These are phyloP conservation scores for Aureobasidium leucospermi DNA, from an alignment of 2,329 filamentous ascomycete genomes.

Conservation along the genomic window DNA sequence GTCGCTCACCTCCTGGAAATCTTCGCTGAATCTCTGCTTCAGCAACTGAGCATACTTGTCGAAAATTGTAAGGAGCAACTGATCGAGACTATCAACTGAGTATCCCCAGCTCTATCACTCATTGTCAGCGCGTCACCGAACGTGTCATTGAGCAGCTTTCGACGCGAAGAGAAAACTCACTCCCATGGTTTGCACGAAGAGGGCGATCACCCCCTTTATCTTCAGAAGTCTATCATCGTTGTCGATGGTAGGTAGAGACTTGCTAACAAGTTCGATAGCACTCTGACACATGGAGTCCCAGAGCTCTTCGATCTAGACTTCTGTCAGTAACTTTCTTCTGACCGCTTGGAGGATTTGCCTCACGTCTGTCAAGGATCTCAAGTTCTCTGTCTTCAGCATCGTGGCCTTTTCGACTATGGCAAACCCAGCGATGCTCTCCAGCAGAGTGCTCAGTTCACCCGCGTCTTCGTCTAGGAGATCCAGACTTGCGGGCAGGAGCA, in stretches of 20 bases:
- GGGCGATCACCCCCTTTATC: constrained; percentile 83
- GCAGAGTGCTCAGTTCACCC: constrained; percentile 74
- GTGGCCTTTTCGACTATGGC: constrained; percentile 94
- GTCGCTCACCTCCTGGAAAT: constrained; percentile 72
- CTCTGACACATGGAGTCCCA: constrained; percentile 98
- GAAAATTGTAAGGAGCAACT: constrained; percentile 80
- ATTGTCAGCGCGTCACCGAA: constrained; percentile 11
- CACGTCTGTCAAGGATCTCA: constrained; percentile 77
- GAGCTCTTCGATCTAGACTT: constrained; percentile 74
- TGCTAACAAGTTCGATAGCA: constrained; percentile 73
- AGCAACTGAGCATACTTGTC: constrained; percentile 89
- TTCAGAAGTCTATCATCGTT: constrained; percentile 89
- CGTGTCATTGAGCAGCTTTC: not conserved
- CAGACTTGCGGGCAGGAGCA: constrained; percentile 71
- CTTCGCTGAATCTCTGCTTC: constrained; percentile 85
- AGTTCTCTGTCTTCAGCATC: constrained; percentile 74
- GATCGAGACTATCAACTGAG: constrained; percentile 71
- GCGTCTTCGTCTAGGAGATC: constrained; percentile 76
- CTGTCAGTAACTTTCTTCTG: constrained; percentile 9
- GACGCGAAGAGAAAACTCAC: constrained; percentile 38
- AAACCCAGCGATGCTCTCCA: constrained; percentile 93
- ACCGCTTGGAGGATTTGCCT: constrained; percentile 23
- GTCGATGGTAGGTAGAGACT: constrained; percentile 68
- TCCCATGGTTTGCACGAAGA: constrained; percentile 99
- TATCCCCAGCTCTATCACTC: constrained; percentile 75